Evolutionary conservation across 2,329 filamentous ascomycete species (phyloP), one percentile per base, ranked within the genome.

Genomic region (Arthrobotrys sinensis): DNA sequence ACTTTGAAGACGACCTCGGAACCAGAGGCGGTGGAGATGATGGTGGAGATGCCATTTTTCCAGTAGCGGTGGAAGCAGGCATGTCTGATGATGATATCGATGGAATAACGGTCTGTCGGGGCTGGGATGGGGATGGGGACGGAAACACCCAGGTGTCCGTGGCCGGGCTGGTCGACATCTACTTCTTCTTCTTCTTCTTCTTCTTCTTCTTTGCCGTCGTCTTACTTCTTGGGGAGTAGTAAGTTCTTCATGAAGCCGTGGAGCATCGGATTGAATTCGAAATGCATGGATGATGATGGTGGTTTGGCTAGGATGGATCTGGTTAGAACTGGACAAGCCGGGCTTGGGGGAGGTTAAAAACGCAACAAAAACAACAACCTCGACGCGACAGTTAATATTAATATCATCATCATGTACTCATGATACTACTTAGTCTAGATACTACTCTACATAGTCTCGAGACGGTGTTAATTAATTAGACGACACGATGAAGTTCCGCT

Each of bases 401-500:
- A 34, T 34, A 53, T 24, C 10, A 3, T 4, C 28, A 16, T 53
- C 50, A 11, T 34, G 50, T 8, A 36, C 28, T 36, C 46, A 14
- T 50, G 46, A 50, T 48, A 4, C 8, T 4, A 46, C 19, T 14
- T n/a, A n/a, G n/a, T n/a, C n/a, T n/a, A n/a, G n/a, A 4, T 19
- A 46, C 14, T 48, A 14, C 21, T 50, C 46, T 50, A 10, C 21
- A 21, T 48, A 48, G 16, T 48, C 46, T 53, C 24, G 24, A 4
- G 24, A 34, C 14, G 10, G 7, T 24, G 16, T 24, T 55, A 40
- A 21, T 3, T 36, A 50, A 21, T 24, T 8, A 40, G 16, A 64
- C 50, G 21, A 32, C 84, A 87, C 83, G 48, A 91, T 91, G 90
- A 86, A 90, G 68, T 91, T 91, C 85, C 89, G 88, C 81, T 90